A percentile compares a stretch with the other conserved stretches of the same genome.
These are phyloP conservation scores for Wickerhamomyces pijperi DNA, from an alignment of 805 yeast genomes.

Conservation along the genomic window DNA sequence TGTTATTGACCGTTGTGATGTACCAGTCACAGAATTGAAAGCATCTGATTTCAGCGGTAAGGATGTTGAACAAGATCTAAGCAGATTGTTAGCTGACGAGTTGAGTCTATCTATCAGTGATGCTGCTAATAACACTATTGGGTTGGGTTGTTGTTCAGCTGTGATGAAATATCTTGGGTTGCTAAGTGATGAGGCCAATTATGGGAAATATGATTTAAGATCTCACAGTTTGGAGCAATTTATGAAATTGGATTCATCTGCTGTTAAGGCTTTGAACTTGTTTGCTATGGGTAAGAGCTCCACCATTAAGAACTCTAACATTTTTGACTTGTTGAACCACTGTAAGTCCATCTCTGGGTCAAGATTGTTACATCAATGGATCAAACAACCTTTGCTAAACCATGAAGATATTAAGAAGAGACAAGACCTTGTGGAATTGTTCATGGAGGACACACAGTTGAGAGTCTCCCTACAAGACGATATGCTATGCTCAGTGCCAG, in stretches of 20 bases:
- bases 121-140: conserved; percentile 33
- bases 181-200: conserved; percentile 41
- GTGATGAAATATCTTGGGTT: conserved; percentile 59
- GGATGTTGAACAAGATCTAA: conserved; percentile 69
- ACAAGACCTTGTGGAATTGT: conserved; percentile 61
- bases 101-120: conserved; percentile 45
- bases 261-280: conserved; percentile 76
- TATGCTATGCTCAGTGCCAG: conserved; percentile 68
- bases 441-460: conserved; percentile 59
- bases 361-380: conserved; percentile 82
- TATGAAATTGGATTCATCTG: conserved; percentile 87
- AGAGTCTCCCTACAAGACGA: conserved; percentile 58
- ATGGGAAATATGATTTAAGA: conserved; percentile 44
- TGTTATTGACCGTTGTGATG: conserved; percentile 68
- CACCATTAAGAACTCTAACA: conserved; percentile 40
- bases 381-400: conserved; percentile 86
- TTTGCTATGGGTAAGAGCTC: conserved; percentile 41
- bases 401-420: conserved; percentile 48
- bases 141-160: conserved; percentile 58
- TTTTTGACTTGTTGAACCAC: conserved; percentile 76
- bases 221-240: conserved; percentile 66
- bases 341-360: conserved; percentile 89
- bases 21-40: conserved; percentile 54
- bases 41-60: conserved; percentile 46
- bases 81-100: conserved; percentile 54